phyloP scores from a whole-genome alignment of 163 green algal species.

The Scenedesmus sp. region DNA sequence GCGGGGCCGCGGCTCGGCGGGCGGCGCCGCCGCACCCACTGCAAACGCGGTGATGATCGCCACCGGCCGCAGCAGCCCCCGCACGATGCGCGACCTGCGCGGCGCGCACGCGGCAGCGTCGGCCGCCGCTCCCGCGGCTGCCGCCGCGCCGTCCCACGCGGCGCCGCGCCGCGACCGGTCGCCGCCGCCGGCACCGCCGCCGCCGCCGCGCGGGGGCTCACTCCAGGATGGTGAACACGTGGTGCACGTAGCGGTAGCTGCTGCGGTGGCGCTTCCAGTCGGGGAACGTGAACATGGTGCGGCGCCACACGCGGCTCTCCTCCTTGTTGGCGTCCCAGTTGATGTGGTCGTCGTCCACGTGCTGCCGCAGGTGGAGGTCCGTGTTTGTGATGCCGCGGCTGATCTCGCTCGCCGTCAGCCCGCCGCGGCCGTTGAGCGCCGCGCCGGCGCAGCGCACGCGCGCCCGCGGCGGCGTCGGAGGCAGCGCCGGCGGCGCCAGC shows the following conservation, averaged over 20 bases:
- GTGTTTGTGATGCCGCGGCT: constrained; percentile 21
- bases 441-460: too few species aligned
- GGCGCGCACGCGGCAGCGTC: too few species aligned
- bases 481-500: too few species aligned
- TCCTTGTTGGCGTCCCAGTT: constrained; percentile 43
- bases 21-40: too few species aligned
- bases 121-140: too few species aligned
- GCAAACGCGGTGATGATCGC: constrained; percentile 48
- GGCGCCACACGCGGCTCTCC: constrained; percentile 39
- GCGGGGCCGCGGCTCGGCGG: too few species aligned
- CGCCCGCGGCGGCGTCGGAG: too few species aligned
- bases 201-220: constrained; percentile 33
- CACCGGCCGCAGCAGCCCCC: constrained; percentile 65
- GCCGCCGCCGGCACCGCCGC: background rate
- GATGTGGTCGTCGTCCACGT: constrained; percentile 40
- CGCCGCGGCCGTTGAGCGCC: too few species aligned
- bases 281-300: constrained; percentile 55
- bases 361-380: constrained; percentile 33
- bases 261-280: constrained; percentile 69
- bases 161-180: background rate
- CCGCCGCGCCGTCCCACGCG: too few species aligned
- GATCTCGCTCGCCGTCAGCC: constrained; percentile 14
- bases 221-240: constrained; percentile 66
- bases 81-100: constrained; percentile 65
- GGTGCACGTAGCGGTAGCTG: constrained; percentile 67